Conservation (phyloP, 2,329 filamentous ascomycete species). For the Sclerotinia minor region DNA sequence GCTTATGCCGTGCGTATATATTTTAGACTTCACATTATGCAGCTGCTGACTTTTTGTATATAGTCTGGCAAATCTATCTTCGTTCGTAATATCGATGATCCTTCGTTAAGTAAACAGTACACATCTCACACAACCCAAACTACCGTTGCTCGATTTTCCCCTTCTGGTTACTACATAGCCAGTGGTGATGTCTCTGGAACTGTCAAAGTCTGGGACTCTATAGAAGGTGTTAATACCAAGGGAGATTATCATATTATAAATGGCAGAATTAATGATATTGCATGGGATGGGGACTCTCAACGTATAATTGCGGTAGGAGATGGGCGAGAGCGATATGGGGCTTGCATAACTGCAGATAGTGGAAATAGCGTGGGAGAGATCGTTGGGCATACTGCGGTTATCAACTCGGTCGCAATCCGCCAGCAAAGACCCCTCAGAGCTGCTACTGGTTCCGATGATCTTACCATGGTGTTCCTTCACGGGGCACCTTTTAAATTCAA, state of each 20-base stretch:
- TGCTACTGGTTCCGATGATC: conserved; percentile 88
- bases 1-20: conserved; percentile 75
- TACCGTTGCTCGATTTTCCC: conserved; percentile 90
- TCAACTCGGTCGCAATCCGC: conserved; percentile 89
- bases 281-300: conserved; percentile 96
- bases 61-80: conserved; percentile 97
- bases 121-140: conserved; percentile 85
- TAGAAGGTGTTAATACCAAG: conserved; percentile 81
- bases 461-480: conserved; percentile 86
- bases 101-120: conserved; percentile 82
- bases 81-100: conserved; percentile 89
- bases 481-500: conserved; percentile 96
- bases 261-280: conserved; percentile 92
- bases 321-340: conserved; percentile 88
- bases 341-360: conserved; percentile 92
- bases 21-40: conserved; percentile 1
- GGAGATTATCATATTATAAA: conserved; percentile 93
- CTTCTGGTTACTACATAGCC: conserved; percentile 91
- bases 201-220: conserved; percentile 90
- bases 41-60: conserved; percentile 25
- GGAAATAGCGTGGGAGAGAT: conserved; percentile 96
- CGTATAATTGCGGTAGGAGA: conserved; percentile 95
- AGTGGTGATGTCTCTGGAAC: conserved; percentile 83
- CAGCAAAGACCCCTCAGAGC: conserved; percentile 88
- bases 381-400: conserved; percentile 82